Conservation (phyloP, 371 early-diverging fungal species). For the Mortierella polycephala region DNA sequence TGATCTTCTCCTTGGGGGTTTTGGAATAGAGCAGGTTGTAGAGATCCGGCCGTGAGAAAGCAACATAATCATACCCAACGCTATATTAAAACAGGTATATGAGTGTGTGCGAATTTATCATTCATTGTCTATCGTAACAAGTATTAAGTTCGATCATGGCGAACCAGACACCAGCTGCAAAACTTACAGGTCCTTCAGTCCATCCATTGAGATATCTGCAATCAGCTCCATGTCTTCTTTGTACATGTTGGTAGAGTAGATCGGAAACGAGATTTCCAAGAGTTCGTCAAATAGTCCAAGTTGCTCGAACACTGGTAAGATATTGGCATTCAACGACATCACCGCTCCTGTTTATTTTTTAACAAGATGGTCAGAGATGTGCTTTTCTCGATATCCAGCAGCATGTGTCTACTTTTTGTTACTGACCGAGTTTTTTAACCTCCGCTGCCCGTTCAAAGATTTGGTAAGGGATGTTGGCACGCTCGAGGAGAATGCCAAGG, state of each 20-base stretch:
- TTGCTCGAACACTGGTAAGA: slow-evolving; percentile 27
- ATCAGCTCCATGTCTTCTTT: no score
- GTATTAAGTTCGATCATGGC: background rate
- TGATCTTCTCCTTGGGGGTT: slow-evolving; percentile 18
- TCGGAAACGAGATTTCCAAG: slow-evolving; percentile 2
- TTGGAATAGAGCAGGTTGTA: slow-evolving; percentile 8
- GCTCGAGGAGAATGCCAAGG: slow-evolving; percentile 15
- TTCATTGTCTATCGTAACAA: background rate
- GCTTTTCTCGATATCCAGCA: no score
- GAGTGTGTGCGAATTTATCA: no score
- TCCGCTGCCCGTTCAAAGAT: slow-evolving; percentile 18
- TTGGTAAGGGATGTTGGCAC: slow-evolving; percentile 12
- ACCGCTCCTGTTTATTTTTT: slow-evolving; percentile 2
- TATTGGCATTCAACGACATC: slow-evolving; percentile 14
- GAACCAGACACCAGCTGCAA: no score
- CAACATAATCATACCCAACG: background rate
- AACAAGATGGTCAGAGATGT: no score
- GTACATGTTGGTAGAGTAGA: background rate
- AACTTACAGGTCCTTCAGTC: no score
- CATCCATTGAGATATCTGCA: no score
- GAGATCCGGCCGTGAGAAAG: slow-evolving; percentile 15
- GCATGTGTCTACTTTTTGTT: background rate
- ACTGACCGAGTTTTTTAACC: slow-evolving; percentile 7
- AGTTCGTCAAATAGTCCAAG: slow-evolving; percentile 16
- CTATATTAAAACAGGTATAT: no score